phyloP scores from a whole-genome alignment of 495 filamentous ascomycete genomes.

The Achaetomiella virescens region DNA sequence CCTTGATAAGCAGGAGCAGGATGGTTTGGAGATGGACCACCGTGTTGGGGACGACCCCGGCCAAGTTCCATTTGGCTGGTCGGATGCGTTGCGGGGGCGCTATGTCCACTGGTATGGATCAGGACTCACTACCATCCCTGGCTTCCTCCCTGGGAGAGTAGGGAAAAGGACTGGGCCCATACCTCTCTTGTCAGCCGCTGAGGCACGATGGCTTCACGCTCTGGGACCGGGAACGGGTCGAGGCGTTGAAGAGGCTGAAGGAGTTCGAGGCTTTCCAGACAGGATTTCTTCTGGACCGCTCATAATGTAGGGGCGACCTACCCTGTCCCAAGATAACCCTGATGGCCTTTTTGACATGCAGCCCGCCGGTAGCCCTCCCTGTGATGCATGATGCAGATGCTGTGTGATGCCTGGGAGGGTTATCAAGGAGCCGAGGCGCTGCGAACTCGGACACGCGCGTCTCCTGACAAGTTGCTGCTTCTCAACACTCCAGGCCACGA shows the following conservation, averaged over 20 bases:
- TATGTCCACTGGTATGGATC: not conserved
- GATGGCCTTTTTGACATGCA: too few relatives aligned
- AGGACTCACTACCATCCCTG: not conserved
- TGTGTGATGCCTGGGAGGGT: too few relatives aligned
- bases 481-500: too few relatives aligned
- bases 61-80: constrained; percentile 3
- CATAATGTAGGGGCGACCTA: too few relatives aligned
- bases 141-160: not conserved
- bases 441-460: too few relatives aligned
- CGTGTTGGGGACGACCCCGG: not conserved
- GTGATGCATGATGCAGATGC: too few relatives aligned
- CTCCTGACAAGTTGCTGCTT: too few relatives aligned
- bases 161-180: not conserved
- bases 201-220: not conserved
- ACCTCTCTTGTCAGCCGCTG: not conserved
- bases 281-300: constrained; percentile 1
- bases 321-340: too few relatives aligned
- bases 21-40: not conserved
- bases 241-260: constrained; percentile 2
- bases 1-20: too few relatives aligned
- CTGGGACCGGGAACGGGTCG: constrained; percentile 3
- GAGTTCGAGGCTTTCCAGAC: not conserved
- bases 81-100: constrained; percentile 1
- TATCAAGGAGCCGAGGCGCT: too few relatives aligned
- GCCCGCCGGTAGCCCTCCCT: too few relatives aligned